Percentiles rank a stretch among this genome's conserved stretches.
These are phyloP conservation scores for Xylaria sp. DNA, from an alignment of 2,329 filamentous ascomycete genomes.

Conservation along the genomic window DNA sequence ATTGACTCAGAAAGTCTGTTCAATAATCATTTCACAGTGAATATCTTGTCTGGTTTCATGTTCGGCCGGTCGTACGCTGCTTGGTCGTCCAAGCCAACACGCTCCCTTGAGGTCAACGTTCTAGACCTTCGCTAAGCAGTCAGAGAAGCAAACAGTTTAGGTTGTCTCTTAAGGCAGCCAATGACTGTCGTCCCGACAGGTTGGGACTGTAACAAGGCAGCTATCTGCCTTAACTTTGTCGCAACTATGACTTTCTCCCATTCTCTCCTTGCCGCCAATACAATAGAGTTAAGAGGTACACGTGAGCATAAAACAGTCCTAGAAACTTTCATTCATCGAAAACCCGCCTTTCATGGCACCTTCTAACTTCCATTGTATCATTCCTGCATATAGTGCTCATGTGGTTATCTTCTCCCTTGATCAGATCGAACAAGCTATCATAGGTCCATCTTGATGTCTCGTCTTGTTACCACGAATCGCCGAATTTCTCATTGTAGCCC, in stretches of 20 bases:
- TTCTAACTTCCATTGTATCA: neutral
- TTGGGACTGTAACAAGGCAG: neutral
- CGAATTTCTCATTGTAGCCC: neutral
- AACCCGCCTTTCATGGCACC: neutral
- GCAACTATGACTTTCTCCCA: neutral
- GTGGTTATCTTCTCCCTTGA: neutral
- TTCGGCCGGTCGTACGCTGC: neutral
- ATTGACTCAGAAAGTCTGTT: conserved; percentile 4
- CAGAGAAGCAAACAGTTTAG: neutral
- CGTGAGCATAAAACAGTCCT: neutral
- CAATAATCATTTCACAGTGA: neutral
- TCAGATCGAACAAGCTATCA: neutral
- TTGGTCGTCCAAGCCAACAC: neutral
- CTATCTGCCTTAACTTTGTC: neutral
- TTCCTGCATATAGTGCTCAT: neutral
- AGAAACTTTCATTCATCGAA: neutral
- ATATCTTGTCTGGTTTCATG: conserved; percentile 2
- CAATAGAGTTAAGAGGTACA: neutral
- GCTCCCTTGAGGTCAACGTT: neutral
- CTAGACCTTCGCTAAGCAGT: neutral
- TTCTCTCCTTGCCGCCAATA: neutral
- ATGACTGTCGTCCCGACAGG: neutral
- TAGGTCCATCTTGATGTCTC: neutral
- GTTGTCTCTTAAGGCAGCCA: neutral
- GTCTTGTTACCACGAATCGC: neutral